Base-by-base conservation (phyloP, 495 filamentous ascomycete species). In the Tuber borchii region DNA sequence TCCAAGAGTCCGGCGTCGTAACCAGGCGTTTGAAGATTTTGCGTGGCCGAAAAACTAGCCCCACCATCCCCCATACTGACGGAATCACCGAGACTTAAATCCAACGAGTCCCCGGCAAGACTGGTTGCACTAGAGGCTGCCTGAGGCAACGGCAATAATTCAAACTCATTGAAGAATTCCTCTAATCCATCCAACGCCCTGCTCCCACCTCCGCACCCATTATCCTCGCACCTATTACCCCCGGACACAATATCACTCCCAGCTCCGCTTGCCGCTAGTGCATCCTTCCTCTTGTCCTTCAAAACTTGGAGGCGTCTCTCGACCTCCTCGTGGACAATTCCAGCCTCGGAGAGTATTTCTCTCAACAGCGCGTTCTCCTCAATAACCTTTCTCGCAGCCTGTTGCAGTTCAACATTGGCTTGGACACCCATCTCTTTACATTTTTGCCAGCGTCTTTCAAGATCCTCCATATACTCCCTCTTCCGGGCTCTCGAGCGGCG, bases 401-500 rank as follows among this genome's bases (percentile, higher is more conserved):
- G 82, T 77, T 93, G 91, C 10, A 93, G 86, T 78, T 91, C 90
- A 37, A 84, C 79, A 16, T 87, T 87, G 8, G 89, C 90, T 71
- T 88, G 84, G 26, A 90, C 84, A 5, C 91, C 90, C 40, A 85
- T 80, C 16, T 84, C 84, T 79, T 94, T 89, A 78, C 85, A 90
- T 22, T 83, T 77, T 26, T 87, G 87, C 70, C 92, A 82, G 69
- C 88, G 89, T 56, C 86, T 83, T 80, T 95, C 93, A 39, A 95
- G 85, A 31, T 91, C 89, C 44, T 88, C 86, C 20, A 93, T 83
- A 80, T 96, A 92, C 82, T 93, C 90, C 84, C 91, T 93, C 73
- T 88, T 88, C 26, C 90, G 87, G 12, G 92, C 92, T 43, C 93
- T 89, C 44, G 91, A 93, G 65, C 90, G 91, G 69, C 93, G 88